Evolutionary conservation across 2,329 filamentous ascomycete species (phyloP).

Genomic region (Alternaria sp.): DNA sequence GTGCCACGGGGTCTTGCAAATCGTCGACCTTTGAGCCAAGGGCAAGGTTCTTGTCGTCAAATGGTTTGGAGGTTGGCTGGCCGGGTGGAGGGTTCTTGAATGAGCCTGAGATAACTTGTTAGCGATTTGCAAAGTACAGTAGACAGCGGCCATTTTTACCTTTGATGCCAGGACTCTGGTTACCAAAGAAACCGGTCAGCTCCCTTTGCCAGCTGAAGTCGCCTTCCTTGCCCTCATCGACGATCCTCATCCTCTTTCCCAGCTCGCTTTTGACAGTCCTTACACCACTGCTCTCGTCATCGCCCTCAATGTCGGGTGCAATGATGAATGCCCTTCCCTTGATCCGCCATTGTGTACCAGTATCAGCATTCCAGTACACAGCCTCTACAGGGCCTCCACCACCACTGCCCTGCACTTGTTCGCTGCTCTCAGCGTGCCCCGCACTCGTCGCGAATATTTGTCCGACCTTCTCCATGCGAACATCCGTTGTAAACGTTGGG

Average conservation of each 20-base stretch:
- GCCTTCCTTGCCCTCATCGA: slow-evolving; percentile 51
- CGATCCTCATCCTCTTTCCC: slow-evolving; percentile 66
- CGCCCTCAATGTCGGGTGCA: slow-evolving; percentile 68
- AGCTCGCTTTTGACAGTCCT: slow-evolving; percentile 67
- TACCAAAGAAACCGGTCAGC: slow-evolving; percentile 87
- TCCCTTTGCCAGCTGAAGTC: slow-evolving; percentile 81
- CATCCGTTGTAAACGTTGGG: slow-evolving; percentile 84
- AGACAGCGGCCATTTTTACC: slow-evolving; percentile 51
- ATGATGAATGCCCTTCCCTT: slow-evolving; percentile 78
- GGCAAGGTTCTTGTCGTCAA: slow-evolving; percentile 52
- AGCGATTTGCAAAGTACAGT: background rate
- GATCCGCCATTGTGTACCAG: slow-evolving; percentile 82
- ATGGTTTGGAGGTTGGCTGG: slow-evolving; percentile 53
- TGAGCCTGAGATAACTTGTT: slow-evolving; percentile 57
- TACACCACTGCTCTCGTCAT: slow-evolving; percentile 61
- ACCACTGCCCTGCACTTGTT: slow-evolving; percentile 58
- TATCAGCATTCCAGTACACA: slow-evolving; percentile 77
- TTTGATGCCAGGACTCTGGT: slow-evolving; percentile 80
- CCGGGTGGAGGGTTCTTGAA: slow-evolving; percentile 64
- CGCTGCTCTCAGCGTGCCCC: slow-evolving; percentile 54
- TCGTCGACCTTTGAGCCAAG: slow-evolving; percentile 71
- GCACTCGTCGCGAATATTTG: slow-evolving; percentile 67
- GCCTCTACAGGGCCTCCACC: slow-evolving; percentile 79
- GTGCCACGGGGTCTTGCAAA: slow-evolving; percentile 72
- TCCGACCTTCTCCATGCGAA: slow-evolving; percentile 80